Evolutionary conservation across 257 asterid species (phyloP), one percentile per base, ranked within the genome.

Genomic region (Jacaranda copaia): DNA sequence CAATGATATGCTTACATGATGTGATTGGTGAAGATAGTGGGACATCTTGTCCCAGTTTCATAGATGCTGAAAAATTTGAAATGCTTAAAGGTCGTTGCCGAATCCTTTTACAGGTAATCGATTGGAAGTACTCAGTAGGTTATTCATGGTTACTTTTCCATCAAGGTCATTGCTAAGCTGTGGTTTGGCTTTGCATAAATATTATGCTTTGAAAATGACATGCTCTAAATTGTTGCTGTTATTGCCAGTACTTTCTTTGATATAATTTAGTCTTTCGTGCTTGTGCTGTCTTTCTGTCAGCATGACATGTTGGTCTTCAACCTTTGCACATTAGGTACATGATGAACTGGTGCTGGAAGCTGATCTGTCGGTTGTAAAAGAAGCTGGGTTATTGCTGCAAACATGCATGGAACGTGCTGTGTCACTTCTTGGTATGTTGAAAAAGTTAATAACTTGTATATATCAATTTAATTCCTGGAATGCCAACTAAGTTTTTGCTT

Each of bases 261-360:
- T 40, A 45, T 15, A 25, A 19, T 64, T 14, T 69, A 5, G 66
- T 69, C 61, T 15, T 59, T 61, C 61, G 36, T 57, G 15, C 67
- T 66, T 39, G 51, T 66, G 74, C 65, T 20, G 52, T 52, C 52
- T 79, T 71, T 72, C 16, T 16, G 10, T 64, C 40, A 60, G 25
- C 56, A 48, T 74, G 57, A 73, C 63, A 60, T 59, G 58, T 42
- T 13, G 35, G 42, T 12, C 48, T 58, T 68, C 56, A 69, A 71
- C 58, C 68, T 58, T n/a, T 77, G 73, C 8, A 70, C 25, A 72
- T 73, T 68, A 95, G 99, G 97, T 92, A 69, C 99, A 95, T 68
- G 99, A 92, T 87, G 99, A 95, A 87, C 85, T 94, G 51, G 93
- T 94, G 63, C 75, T 94, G 85, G 98, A 95, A 85, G 91, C 94